Percentiles rank a stretch among this genome's conserved stretches.
Evolutionary conservation across 2,329 filamentous ascomycete genomes (phyloP).

Genomic region (Colletotrichum salicis): DNA sequence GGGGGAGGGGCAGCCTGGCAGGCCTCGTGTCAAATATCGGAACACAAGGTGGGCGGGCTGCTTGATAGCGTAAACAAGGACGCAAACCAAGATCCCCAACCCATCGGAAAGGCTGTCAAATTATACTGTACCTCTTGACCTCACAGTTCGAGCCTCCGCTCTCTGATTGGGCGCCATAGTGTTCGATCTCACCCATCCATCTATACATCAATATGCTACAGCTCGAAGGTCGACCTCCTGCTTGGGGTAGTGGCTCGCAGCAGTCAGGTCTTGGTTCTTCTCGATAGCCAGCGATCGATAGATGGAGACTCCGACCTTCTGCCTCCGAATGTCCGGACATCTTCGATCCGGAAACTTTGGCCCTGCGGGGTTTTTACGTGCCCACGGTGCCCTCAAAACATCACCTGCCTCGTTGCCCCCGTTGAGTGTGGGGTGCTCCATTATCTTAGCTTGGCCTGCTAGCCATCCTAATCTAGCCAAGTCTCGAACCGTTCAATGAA

Average conservation of each 20-base stretch:
- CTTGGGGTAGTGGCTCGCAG: not conserved
- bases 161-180: not conserved
- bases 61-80: conserved; percentile 31
- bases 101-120: conserved; percentile 20
- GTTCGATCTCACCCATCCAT: conserved; percentile 26
- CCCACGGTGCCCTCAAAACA: conserved; percentile 1
- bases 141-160: not conserved
- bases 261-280: not conserved
- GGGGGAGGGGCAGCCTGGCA: conserved; percentile 23
- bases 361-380: conserved; percentile 24
- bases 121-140: not conserved
- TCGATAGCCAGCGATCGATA: not conserved
- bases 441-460: conserved; percentile 15
- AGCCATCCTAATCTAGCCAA: conserved; percentile 30
- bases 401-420: conserved; percentile 22
- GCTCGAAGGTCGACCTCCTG: conserved; percentile 2
- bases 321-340: not conserved
- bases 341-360: conserved; percentile 1
- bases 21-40: conserved; percentile 22
- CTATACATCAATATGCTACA: not conserved
- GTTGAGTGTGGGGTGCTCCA: conserved; percentile 24
- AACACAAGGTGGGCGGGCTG: conserved; percentile 18
- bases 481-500: conserved; percentile 29
- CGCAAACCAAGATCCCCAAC: conserved; percentile 9
- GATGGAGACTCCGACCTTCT: not conserved